Conservation (phyloP, 1,284 basidiomycete species). For the Tilletia setariae region DNA sequence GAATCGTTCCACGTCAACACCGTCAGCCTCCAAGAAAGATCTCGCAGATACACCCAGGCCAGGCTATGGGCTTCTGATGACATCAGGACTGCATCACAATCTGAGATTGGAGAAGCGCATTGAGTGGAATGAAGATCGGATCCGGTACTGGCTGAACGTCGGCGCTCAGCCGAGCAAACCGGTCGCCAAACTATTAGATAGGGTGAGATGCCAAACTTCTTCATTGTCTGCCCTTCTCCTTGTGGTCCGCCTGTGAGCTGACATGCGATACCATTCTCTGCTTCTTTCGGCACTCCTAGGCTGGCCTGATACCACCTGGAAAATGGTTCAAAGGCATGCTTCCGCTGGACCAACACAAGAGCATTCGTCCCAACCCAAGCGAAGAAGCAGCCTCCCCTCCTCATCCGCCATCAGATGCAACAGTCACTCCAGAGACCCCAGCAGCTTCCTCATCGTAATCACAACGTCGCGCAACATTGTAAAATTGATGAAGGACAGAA, state of each 20-base stretch:
- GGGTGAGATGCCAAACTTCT: constrained; percentile 60
- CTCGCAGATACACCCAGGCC: constrained; percentile 3
- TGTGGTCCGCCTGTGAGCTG: no score
- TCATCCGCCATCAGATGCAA: not conserved
- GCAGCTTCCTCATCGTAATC: no score
- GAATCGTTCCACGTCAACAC: not conserved
- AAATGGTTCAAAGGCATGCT: constrained; percentile 42
- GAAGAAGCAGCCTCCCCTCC: not conserved
- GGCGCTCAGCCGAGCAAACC: constrained; percentile 79
- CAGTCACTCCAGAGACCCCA: not conserved
- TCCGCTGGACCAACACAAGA: not conserved
- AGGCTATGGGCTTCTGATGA: constrained; percentile 41
- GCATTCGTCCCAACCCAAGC: not conserved
- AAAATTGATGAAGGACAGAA: no score
- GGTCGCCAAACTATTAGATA: constrained; percentile 72
- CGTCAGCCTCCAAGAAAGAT: no score
- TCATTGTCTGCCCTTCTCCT: not conserved
- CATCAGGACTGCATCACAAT: constrained; percentile 26
- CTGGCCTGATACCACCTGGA: constrained; percentile 37
- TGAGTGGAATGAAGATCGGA: constrained; percentile 84
- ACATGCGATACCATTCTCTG: not conserved
- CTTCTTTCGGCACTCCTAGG: constrained; percentile 22
- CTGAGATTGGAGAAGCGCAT: constrained; percentile 65
- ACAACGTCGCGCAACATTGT: no score
- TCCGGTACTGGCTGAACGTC: constrained; percentile 80